A percentile compares a stretch with the other conserved stretches of the same genome.
Conservation (phyloP, 345 rosid species). For the Erodium maritimum region DNA sequence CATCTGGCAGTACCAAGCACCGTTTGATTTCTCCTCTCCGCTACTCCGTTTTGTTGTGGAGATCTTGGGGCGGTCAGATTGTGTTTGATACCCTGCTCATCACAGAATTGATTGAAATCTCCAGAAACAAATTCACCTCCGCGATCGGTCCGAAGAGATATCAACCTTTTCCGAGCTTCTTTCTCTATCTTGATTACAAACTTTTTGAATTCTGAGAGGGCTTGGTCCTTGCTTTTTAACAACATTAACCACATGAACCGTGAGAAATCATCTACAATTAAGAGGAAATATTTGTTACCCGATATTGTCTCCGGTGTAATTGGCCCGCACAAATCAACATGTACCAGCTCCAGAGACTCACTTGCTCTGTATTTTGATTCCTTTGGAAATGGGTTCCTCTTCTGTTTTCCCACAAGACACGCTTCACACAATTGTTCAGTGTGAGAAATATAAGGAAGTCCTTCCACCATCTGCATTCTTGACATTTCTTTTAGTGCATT, state of each 20-base stretch:
- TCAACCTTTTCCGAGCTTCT: background rate
- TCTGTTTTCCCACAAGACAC: background rate
- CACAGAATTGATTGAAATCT: background rate
- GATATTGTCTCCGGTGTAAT: background rate
- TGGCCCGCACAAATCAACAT: background rate
- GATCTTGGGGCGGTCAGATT: background rate
- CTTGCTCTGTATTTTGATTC: too few relatives aligned
- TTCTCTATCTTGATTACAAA: background rate
- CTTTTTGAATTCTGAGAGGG: background rate
- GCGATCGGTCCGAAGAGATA: background rate
- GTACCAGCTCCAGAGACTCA: background rate
- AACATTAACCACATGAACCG: background rate
- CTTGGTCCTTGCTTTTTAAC: background rate
- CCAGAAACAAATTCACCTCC: background rate
- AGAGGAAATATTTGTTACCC: background rate
- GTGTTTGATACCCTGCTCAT: background rate
- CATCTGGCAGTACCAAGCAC: background rate
- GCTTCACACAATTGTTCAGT: background rate
- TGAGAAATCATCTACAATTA: background rate
- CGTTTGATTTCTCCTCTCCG: background rate
- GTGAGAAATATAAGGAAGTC: background rate
- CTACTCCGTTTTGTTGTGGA: constrained; percentile 1
- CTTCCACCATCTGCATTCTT: background rate
- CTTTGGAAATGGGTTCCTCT: background rate
- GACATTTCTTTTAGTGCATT: background rate